phyloP scores from a whole-genome alignment of 441 rosid species.

The Hypseocharis bilobata region DNA sequence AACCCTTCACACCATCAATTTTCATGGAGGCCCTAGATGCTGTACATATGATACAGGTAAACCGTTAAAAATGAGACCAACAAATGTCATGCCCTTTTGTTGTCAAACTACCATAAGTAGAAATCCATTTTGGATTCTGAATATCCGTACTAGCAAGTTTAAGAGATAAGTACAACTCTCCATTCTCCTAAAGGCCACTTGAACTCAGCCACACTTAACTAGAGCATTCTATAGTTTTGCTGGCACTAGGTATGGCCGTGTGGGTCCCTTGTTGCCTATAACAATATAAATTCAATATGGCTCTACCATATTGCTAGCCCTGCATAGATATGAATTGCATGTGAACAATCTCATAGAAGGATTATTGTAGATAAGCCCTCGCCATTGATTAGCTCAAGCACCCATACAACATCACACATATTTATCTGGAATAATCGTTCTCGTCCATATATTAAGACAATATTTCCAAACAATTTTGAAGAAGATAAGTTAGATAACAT shows the following conservation, averaged over 20 bases:
- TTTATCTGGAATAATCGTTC: not conserved
- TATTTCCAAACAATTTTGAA: not conserved
- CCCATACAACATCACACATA: too few relatives aligned
- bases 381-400: not conserved
- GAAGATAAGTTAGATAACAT: not conserved
- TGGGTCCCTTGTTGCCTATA: not conserved
- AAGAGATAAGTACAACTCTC: not conserved
- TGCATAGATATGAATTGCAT: not conserved
- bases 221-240: too few relatives aligned
- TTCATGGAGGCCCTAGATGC: slow-evolving; percentile 53
- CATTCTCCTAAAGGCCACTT: too few relatives aligned
- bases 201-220: too few relatives aligned
- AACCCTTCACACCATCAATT: slow-evolving; percentile 80
- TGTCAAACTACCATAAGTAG: not conserved
- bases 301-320: not conserved
- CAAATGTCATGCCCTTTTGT: not conserved
- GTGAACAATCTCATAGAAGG: not conserved
- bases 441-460: not conserved
- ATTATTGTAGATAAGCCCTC: too few relatives aligned
- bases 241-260: too few relatives aligned
- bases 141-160: not conserved
- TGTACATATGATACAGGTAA: slow-evolving; percentile 21
- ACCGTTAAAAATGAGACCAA: slow-evolving; percentile 16
- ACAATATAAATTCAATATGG: not conserved
- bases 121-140: not conserved